Evolutionary conservation across 352 stramenopile species (phyloP), one percentile per base, ranked within the genome.

Genomic region (Globisporangium takayamanum): DNA sequence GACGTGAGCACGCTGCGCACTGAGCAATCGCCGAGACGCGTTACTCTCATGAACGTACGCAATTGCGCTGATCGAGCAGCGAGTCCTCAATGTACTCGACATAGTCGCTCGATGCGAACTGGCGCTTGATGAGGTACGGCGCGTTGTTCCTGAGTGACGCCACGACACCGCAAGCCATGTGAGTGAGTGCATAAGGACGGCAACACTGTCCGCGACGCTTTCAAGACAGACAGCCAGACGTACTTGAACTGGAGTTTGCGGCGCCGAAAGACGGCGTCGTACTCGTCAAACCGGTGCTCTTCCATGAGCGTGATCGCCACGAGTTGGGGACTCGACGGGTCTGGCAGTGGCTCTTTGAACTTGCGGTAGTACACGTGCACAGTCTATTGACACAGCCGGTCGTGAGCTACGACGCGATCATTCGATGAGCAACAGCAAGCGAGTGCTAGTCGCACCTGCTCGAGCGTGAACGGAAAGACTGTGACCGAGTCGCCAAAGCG

Each of bases 21-120:
- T 45, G 39, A 18, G 12, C 16, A 4, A 15, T n/a, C 12, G 16
- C 39, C 39, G 7, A 45, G 12, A 45, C 12, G 3, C 39, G 39
- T 18, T 5, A 18, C 39, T 18, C 12, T 4, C 39, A 18, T n/a
- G 39, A n/a, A 63, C 80, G 37, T 74, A 92, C 82, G 30, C 73
- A 64, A 60, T 91, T 93, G 12, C 73, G 67, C 53, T 79, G 80
- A 69, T 93, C 84, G 14, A 89, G 62, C 15, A 93, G 65, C 26
- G 80, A 88, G 54, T 90, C 74, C 58, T 93, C 84, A 51, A 89
- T 59, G 52, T 88, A 91, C 47, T 91, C 80, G 28, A 93, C 66
- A 36, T 76, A 90, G 14, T 91, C 84, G 41, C 65, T 70, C 52
- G 66, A 87, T 5, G 69, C 81, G 61, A 93, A 93, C 15, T 64